Evolutionary conservation across 345 rosid species (phyloP).

Genomic region (Stellera chamaejasme): DNA sequence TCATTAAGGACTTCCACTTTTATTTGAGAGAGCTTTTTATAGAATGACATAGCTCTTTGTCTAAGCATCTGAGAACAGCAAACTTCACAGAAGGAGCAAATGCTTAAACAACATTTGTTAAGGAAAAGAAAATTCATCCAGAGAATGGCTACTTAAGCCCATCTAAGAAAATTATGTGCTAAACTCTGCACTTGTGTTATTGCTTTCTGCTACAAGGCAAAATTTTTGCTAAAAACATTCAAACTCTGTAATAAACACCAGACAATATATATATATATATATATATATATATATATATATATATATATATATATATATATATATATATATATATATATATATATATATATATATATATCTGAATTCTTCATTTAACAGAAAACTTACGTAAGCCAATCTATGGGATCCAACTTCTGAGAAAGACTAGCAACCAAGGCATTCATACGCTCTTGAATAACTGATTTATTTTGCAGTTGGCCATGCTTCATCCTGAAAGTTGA

Average conservation of each 20-base stretch:
- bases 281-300: not conserved
- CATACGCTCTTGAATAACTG: conserved; percentile 37
- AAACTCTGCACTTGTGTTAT: too few relatives aligned
- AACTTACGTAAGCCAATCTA: conserved; percentile 97
- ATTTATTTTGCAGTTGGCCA: conserved; percentile 46
- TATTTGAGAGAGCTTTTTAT: too few relatives aligned
- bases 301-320: not conserved
- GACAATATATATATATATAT: not conserved
- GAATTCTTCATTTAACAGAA: not conserved
- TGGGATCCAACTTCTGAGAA: conserved; percentile 85
- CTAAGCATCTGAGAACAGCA: too few relatives aligned
- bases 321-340: too few relatives aligned
- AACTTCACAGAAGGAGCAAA: too few relatives aligned
- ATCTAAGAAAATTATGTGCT: too few relatives aligned
- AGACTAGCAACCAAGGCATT: conserved; percentile 53
- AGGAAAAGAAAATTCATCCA: too few relatives aligned
- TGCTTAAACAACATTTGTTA: too few relatives aligned
- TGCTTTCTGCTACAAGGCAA: too few relatives aligned
- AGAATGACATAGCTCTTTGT: too few relatives aligned
- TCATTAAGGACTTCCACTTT: too few relatives aligned
- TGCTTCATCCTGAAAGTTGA: conserved; percentile 58
- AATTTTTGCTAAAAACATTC: not conserved
- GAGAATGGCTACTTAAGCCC: too few relatives aligned
- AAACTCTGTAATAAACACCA: not conserved
- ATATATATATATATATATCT: not conserved